These are phyloP conservation scores for Daedaleopsis nitida DNA, from an alignment of 768 basidiomycete genomes.

Conservation along the genomic window DNA sequence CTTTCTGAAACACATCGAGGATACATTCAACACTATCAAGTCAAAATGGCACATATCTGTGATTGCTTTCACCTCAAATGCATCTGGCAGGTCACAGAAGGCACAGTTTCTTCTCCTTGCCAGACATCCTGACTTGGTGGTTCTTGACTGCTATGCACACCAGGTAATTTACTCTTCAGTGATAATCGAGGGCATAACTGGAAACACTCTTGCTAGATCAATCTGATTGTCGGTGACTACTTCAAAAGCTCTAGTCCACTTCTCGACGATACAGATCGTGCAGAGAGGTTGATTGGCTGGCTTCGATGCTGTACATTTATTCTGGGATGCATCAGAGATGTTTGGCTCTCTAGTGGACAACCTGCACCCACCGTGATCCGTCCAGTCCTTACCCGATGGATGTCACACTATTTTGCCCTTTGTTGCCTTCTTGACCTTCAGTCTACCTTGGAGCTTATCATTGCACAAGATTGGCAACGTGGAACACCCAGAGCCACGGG, in stretches of 20 bases:
- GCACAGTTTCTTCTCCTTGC: neutral
- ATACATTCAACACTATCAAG: neutral
- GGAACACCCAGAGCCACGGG: constrained; percentile 7
- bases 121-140: neutral
- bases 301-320: constrained; percentile 33
- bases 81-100: constrained; percentile 1
- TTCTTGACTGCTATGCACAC: constrained; percentile 10
- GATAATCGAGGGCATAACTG: neutral
- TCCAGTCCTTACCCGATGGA: constrained; percentile 38
- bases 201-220: constrained; percentile 27
- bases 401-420: constrained; percentile 27
- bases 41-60: neutral
- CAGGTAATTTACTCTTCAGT: neutral
- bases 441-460: constrained; percentile 14
- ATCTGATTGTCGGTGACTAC: constrained; percentile 39
- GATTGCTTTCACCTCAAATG: constrained; percentile 3
- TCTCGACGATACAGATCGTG: constrained; percentile 21
- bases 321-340: constrained; percentile 27
- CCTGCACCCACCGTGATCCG: constrained; percentile 28
- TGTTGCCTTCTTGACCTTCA: constrained; percentile 27
- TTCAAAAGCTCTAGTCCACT: constrained; percentile 23
- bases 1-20: constrained; percentile 1
- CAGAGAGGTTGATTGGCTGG: constrained; percentile 31
- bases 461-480: constrained; percentile 10
- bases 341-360: constrained; percentile 21